These are phyloP conservation scores for Quercus suber DNA, from an alignment of 306 rosid species.

Conservation along the genomic window DNA sequence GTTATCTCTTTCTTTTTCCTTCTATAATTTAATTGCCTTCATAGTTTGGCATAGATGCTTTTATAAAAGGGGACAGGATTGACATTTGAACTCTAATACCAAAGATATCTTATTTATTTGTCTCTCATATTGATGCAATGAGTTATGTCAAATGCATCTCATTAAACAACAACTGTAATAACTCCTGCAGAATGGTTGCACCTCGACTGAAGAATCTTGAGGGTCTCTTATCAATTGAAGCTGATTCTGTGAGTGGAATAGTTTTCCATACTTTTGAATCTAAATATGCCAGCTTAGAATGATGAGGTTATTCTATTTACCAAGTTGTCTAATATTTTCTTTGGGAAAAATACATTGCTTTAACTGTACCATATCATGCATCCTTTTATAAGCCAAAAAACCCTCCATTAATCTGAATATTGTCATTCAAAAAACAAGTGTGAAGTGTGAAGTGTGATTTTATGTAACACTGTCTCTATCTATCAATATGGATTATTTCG, in stretches of 20 bases:
- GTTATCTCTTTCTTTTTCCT: not conserved
- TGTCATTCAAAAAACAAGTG: not conserved
- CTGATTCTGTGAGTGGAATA: constrained; percentile 41
- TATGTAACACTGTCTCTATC: too few relatives aligned
- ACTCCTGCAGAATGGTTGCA: constrained; percentile 45
- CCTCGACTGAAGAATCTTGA: constrained; percentile 55
- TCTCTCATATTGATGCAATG: constrained; percentile 2
- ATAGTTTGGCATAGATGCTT: not conserved
- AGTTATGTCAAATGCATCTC: not conserved
- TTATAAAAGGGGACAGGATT: too few relatives aligned
- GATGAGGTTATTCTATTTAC: not conserved
- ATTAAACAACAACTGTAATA: not conserved
- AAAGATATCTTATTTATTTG: too few relatives aligned
- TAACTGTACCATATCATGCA: not conserved
- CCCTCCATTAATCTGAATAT: not conserved
- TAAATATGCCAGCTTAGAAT: not conserved
- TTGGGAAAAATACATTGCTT: not conserved
- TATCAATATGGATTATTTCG: too few relatives aligned
- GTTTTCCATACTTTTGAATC: not conserved
- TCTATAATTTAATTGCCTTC: not conserved
- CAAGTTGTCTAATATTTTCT: not conserved
- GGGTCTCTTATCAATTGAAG: constrained; percentile 43
- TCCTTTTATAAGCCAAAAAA: not conserved
- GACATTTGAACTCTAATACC: too few relatives aligned
- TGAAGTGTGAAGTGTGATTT: too few relatives aligned